phyloP scores from a whole-genome alignment of 2,329 filamentous ascomycete species.

The Colletotrichum higginsianum region DNA sequence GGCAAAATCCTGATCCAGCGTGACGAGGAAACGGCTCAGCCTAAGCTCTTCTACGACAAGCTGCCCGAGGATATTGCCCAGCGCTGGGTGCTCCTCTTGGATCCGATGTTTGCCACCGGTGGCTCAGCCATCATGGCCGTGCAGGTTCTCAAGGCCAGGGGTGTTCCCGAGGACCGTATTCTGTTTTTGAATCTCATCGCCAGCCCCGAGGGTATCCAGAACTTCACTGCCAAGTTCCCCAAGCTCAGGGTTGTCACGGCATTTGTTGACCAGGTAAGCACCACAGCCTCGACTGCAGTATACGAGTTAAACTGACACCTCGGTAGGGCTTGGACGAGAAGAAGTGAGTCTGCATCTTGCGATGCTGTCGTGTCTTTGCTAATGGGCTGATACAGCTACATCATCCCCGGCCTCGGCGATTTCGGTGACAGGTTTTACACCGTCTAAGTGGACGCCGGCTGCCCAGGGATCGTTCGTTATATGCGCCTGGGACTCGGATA shows the following conservation, averaged over 20 bases:
- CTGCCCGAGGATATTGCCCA: conserved; percentile 93
- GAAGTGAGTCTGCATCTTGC: conserved; percentile 76
- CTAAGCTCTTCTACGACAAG: conserved; percentile 98
- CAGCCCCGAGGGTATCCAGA: conserved; percentile 92
- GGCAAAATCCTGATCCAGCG: conserved; percentile 98
- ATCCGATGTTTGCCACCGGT: conserved; percentile 99
- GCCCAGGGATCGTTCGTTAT: background rate
- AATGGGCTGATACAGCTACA: conserved; percentile 78
- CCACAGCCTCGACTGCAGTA: background rate
- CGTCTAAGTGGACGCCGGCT: conserved; percentile 65
- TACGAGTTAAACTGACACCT: background rate
- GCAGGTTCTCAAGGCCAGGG: conserved; percentile 89
- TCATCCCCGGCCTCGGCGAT: conserved; percentile 92
- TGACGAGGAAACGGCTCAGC: conserved; percentile 93
- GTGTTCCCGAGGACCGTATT: conserved; percentile 95
- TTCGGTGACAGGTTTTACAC: conserved; percentile 98
- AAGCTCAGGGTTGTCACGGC: conserved; percentile 93
- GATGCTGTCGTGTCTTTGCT: conserved; percentile 48
- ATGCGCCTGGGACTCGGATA: background rate
- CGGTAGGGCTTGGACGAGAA: conserved; percentile 89
- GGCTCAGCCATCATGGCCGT: conserved; percentile 98
- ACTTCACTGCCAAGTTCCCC: conserved; percentile 91
- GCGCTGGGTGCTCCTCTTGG: conserved; percentile 92
- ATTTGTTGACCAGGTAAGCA: conserved; percentile 85
- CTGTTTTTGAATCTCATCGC: conserved; percentile 97